Base-by-base conservation (phyloP, 208 protist genomes). In the Acanthamoeba quina region DNA sequence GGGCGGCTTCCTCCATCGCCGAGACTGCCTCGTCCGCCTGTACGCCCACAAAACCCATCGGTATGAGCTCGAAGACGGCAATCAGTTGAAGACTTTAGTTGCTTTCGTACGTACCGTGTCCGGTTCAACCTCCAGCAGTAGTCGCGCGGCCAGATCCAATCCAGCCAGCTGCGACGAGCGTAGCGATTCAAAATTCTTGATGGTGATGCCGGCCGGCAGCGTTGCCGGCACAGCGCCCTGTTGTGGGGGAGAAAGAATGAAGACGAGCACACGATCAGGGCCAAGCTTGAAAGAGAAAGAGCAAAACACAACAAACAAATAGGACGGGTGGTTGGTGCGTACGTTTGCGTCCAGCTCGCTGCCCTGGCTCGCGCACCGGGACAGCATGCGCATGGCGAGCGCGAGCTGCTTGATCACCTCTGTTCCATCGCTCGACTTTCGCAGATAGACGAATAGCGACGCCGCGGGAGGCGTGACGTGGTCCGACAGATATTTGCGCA, bases 121-220 rank as follows among this genome's bases (percentile, higher is more conserved):
- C 17, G 6, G 49, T 3, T 60, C 47, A 26, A 83, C 9, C 24
- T 83, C 76, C 24, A 83, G 26, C 47, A 52, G n/a, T 19, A 58
- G 76, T 37, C 76, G 37, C 76, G 76, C 47, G 29, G 76, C 76
- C 76, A 83, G 49, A 34, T 83, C 76, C 76, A 83, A 83, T 31
- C 47, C 76, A n/a, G 76, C 76, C 76, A 83, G 11, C 76, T 83
- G 76, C 9, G 49, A 29, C 47, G 76, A 83, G 76, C 76, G 76
- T n/a, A 83, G 21, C 1, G 76, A 83, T 26, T 83, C 76, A 83
- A 83, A 83, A 31, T 83, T 83, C 44, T 83, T 83, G 76, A 83
- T 58, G 6, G 26, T n/a, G 76, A 83, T 54, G 9, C 44, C 76
- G 17, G 21, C 11, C 21, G 76, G 76, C 44, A 83, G 76, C 17